A percentile compares a stretch with the other conserved stretches of the same genome.
These are phyloP conservation scores for Naegleria gruberi DNA, from an alignment of 208 protist genomes.

Conservation along the genomic window DNA sequence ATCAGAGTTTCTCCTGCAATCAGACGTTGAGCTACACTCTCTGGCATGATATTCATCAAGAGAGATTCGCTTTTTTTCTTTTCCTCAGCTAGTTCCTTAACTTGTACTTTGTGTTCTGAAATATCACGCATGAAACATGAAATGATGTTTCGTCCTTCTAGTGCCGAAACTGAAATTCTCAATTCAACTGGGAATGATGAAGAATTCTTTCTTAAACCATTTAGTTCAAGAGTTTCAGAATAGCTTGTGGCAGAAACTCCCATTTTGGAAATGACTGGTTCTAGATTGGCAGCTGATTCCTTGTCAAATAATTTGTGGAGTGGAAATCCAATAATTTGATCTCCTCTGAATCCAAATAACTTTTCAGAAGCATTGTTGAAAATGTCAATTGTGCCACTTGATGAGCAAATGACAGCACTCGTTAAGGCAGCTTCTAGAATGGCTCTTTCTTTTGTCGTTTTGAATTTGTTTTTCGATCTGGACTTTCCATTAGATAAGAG, in stretches of 20 bases:
- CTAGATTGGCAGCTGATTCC: not conserved
- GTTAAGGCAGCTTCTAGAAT: not conserved
- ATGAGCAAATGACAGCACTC: not conserved
- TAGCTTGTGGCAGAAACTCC: not conserved
- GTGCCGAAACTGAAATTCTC: not conserved
- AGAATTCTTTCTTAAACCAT: not conserved
- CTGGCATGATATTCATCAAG: conserved; percentile 51
- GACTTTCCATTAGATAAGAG: not conserved
- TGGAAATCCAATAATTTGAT: not conserved
- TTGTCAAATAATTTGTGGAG: not conserved
- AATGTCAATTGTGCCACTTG: not conserved
- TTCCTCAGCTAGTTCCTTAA: not conserved
- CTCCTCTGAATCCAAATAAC: not conserved
- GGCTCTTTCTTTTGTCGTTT: not conserved
- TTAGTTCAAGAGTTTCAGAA: not conserved
- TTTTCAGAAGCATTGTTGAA: not conserved
- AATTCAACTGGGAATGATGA: not conserved
- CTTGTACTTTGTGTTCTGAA: not conserved
- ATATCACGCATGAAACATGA: not conserved
- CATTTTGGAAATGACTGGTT: not conserved
- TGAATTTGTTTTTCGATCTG: not conserved
- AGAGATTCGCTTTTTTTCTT: conserved; percentile 32
- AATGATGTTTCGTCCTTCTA: not conserved
- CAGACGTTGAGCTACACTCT: conserved; percentile 41
- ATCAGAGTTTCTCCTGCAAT: conserved; percentile 50